Evolutionary conservation across 495 filamentous ascomycete species (phyloP), one percentile per base, ranked within the genome.

Genomic region (Friedmanniomyces endolithicus): DNA sequence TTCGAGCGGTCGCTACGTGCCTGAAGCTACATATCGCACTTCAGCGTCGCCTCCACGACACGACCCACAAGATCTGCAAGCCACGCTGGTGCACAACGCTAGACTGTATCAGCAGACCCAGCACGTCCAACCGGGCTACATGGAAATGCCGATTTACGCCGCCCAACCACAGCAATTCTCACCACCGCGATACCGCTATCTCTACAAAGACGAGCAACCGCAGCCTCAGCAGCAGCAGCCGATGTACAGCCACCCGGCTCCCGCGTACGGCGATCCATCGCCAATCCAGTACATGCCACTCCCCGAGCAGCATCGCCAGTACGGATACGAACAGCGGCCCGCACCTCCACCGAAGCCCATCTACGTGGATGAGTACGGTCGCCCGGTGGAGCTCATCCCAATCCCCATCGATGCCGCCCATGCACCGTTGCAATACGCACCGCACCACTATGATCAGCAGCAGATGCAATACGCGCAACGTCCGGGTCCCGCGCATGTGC

Each of bases 351-450:
- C 56, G 14, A 31, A 29, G 11, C 43, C 57, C 9, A 35, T 51
- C n/a, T 57, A 57, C 41, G 40, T 49, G 8, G 58, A 57, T 29
- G 40, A 57, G 29, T 57, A 48, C 43, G 48, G 55, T 6, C 47
- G 54, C 14, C 54, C 53, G 7, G 1, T 59, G 11, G 50, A 59
- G 33, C 22, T 61, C 1, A 47, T 48, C 2, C 54, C 45, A 11
- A 52, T 60, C 44, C 39, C 35, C 16, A 23, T 51, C 48, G 57
- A 60, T 47, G 41, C 34, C 8, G 52, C 34, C 0, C 52, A 47
- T 4, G 57, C 57, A 11, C 57, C 52, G 14, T 47, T 60, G 41
- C 57, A 60, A 23, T 60, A 56, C 31, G 27, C 27, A 4, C 45
- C 52, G 23, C 52, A 56, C 40, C 57, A 52, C 1, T 50, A 46